These are phyloP conservation scores for Citrullus mucosospermus DNA, from an alignment of 306 rosid species.

Conservation along the genomic window DNA sequence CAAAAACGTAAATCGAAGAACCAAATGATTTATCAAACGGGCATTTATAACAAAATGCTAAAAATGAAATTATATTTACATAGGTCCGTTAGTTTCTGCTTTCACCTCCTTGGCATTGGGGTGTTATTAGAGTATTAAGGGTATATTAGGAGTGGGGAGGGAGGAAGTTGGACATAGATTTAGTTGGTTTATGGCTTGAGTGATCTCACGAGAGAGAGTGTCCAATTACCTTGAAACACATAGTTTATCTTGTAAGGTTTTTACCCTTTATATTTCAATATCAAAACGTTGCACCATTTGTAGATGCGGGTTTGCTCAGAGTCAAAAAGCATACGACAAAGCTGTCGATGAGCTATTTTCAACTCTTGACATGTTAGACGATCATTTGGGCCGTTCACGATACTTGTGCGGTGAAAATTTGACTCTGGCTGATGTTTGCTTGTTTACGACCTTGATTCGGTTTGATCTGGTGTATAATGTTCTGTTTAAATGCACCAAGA, in stretches of 20 bases:
- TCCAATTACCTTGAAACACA: too few relatives aligned
- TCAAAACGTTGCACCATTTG: not conserved
- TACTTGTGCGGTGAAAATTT: slow-evolving; percentile 49
- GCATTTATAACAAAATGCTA: not conserved
- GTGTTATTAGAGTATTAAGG: too few relatives aligned
- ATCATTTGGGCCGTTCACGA: slow-evolving; percentile 39
- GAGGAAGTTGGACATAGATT: too few relatives aligned
- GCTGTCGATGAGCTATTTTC: slow-evolving; percentile 54
- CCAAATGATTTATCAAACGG: not conserved
- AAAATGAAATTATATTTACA: not conserved
- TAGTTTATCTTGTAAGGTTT: too few relatives aligned
- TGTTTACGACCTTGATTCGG: slow-evolving; percentile 67
- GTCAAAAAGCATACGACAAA: slow-evolving; percentile 65
- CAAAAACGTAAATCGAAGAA: not conserved
- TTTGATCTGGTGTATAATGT: slow-evolving; percentile 60
- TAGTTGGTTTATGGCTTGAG: too few relatives aligned
- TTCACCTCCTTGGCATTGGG: not conserved
- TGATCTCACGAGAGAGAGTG: too few relatives aligned
- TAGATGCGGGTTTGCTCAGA: slow-evolving; percentile 95
- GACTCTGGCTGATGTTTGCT: slow-evolving; percentile 60
- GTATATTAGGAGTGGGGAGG: too few relatives aligned
- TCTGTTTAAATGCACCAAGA: slow-evolving; percentile 79
- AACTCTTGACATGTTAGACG: slow-evolving; percentile 45
- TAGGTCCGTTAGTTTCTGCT: not conserved
- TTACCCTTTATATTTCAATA: too few relatives aligned